These are phyloP conservation scores for Macrolepiota dolichaula DNA, from an alignment of 768 basidiomycete genomes.

Conservation along the genomic window DNA sequence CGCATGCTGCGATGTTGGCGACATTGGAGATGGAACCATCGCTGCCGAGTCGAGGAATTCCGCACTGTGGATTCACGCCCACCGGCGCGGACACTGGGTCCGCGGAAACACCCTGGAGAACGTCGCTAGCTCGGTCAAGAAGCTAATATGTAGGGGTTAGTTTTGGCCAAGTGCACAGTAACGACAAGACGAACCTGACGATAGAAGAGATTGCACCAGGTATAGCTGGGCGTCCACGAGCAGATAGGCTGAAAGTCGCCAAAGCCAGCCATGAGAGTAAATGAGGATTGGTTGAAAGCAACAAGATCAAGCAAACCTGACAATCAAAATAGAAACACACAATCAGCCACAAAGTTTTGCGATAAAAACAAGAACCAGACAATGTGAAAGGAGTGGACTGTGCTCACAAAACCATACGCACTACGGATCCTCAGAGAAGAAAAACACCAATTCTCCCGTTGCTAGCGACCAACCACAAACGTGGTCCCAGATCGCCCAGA, in stretches of 20 bases:
- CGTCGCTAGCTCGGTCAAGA: slow-evolving; percentile 24
- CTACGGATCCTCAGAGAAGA: neutral
- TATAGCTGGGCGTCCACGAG: slow-evolving; percentile 68
- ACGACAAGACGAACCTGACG: slow-evolving; percentile 53
- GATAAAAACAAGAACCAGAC: neutral
- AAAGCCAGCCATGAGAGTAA: slow-evolving; percentile 45
- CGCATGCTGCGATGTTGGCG: slow-evolving; percentile 83
- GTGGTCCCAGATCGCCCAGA: neutral
- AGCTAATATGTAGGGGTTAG: slow-evolving; percentile 27
- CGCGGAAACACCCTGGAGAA: slow-evolving; percentile 39
- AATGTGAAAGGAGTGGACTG: neutral
- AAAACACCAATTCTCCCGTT: neutral
- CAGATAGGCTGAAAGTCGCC: slow-evolving; percentile 75
- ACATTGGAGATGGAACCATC: slow-evolving; percentile 72
- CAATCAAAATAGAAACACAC: neutral
- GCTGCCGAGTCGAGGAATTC: slow-evolving; percentile 60
- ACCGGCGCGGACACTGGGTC: slow-evolving; percentile 60
- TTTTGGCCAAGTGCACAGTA: slow-evolving; percentile 20
- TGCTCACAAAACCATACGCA: neutral
- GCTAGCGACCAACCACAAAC: neutral
- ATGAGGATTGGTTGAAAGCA: neutral
- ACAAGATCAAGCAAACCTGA: neutral
- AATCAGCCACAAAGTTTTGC: neutral
- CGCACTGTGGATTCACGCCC: slow-evolving; percentile 80
- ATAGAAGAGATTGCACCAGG: slow-evolving; percentile 96